Base-by-base conservation (phyloP, 768 basidiomycete species). In the Agrocybe praecox region DNA sequence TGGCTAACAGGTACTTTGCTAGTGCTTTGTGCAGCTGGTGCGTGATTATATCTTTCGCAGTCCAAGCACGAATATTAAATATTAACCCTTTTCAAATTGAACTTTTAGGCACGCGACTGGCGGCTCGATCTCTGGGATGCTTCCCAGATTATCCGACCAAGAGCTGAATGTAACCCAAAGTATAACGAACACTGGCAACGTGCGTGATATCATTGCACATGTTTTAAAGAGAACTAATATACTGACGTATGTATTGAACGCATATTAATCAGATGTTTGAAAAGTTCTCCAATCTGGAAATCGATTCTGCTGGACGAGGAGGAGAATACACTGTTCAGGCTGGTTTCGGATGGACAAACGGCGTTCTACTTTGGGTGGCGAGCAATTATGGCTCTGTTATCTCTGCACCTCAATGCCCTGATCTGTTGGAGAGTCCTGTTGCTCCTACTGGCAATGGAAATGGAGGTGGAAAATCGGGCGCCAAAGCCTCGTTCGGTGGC, bases 271-370 rank as follows among this genome's bases (percentile, higher is more conserved):
- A 93, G 87, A 93, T 94, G 90, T 94, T 86, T 59, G 92, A 94
- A 70, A 92, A 94, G 71, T 94, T 94, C 74, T 93, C 91, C 2
- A 82, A 80, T 42, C 67, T 84, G 10, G 87, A 96, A 55, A 80
- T 94, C 29, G 88, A 92, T 70, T 88, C 86, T 2, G 87, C 89
- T 2, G 93, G 92, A 6, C 74, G 75, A 12, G 93, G 92, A 7
- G 93, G 93, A 22, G 93, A 95, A 76, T 96, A 97, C 63, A 89
- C 86, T 2, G 94, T 95, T 3, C 91, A 94, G 80, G 88, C 85
- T 14, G 91, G 92, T 19, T 94, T 94, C 65, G 91, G 92, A 17
- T 95, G 93, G 92, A 93, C 91, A 42, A 94, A 94, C 63, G 92
- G 92, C 18, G 90, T 87, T 9, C 67, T 85, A 52, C 80, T 94